Conservation (phyloP, 1,284 basidiomycete species). For the Porodaedalea pini region DNA sequence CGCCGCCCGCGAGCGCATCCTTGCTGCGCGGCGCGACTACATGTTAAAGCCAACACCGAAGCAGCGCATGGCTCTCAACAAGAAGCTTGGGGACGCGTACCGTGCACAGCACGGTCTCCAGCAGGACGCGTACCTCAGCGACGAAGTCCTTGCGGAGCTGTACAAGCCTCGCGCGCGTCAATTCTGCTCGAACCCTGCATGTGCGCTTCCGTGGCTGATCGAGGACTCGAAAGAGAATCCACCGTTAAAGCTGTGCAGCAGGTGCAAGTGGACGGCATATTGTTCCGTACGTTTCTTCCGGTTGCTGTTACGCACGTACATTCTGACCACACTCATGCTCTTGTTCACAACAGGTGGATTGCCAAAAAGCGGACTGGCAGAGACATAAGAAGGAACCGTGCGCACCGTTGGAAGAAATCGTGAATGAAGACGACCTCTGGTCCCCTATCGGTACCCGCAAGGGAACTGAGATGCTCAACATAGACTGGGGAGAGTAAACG, state of each 20-base stretch:
- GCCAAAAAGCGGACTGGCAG: too few relatives aligned
- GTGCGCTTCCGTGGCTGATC: conserved; percentile 20
- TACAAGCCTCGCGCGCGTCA: conserved; percentile 4
- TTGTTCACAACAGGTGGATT: too few relatives aligned
- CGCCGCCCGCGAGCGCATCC: conserved; percentile 4
- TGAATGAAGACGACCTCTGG: too few relatives aligned
- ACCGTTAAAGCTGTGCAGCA: conserved; percentile 22
- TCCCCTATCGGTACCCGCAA: too few relatives aligned
- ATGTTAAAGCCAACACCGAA: conserved; percentile 15
- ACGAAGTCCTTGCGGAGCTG: not conserved
- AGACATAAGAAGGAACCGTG: too few relatives aligned
- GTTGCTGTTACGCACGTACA: too few relatives aligned
- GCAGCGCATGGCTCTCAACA: not conserved
- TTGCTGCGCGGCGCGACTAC: conserved; percentile 11
- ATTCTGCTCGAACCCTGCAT: conserved; percentile 25
- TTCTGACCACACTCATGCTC: too few relatives aligned
- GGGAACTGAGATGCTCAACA: too few relatives aligned
- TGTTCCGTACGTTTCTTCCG: too few relatives aligned
- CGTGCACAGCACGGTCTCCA: not conserved
- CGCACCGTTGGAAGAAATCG: too few relatives aligned
- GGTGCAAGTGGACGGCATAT: conserved; percentile 25
- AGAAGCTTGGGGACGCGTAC: not conserved
- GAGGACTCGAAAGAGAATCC: not conserved
- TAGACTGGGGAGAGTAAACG: too few relatives aligned
- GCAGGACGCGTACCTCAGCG: not conserved